Evolutionary conservation across 2,329 filamentous ascomycete genomes (phyloP).

Genomic region (Pseudopyricularia cyperi): DNA sequence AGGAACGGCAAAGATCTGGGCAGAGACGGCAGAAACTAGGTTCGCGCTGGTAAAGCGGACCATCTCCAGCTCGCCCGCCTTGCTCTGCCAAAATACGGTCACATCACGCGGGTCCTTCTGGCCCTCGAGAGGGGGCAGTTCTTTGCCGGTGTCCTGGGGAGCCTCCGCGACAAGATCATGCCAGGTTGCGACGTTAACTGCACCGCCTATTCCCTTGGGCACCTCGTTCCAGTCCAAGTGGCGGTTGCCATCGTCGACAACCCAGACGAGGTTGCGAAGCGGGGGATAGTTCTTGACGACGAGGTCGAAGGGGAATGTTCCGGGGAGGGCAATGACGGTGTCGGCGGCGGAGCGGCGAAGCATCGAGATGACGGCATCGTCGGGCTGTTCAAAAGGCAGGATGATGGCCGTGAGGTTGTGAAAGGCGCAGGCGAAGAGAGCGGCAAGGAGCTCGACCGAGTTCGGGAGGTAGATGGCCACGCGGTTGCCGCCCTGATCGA

Average conservation of each 20-base stretch:
- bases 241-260: constrained; percentile 77
- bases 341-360: constrained; percentile 65
- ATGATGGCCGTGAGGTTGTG: constrained; percentile 77
- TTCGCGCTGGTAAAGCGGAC: constrained; percentile 74
- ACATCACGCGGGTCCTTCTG: constrained; percentile 40
- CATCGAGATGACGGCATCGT: constrained; percentile 56
- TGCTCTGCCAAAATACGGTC: constrained; percentile 54
- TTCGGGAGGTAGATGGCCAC: constrained; percentile 90
- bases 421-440: constrained; percentile 81
- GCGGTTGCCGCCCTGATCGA: constrained; percentile 57
- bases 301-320: constrained; percentile 68
- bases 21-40: constrained; percentile 74
- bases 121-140: constrained; percentile 51
- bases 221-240: constrained; percentile 95
- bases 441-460: constrained; percentile 72
- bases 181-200: constrained; percentile 79
- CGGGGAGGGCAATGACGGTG: constrained; percentile 70
- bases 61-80: constrained; percentile 44
- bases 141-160: constrained; percentile 40
- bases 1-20: constrained; percentile 64
- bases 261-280: constrained; percentile 76
- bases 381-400: constrained; percentile 67
- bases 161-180: constrained; percentile 72
- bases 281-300: constrained; percentile 56
- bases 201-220: constrained; percentile 61